Conservation (phyloP, 345 rosid species). For the Gossypioides kirkii region DNA sequence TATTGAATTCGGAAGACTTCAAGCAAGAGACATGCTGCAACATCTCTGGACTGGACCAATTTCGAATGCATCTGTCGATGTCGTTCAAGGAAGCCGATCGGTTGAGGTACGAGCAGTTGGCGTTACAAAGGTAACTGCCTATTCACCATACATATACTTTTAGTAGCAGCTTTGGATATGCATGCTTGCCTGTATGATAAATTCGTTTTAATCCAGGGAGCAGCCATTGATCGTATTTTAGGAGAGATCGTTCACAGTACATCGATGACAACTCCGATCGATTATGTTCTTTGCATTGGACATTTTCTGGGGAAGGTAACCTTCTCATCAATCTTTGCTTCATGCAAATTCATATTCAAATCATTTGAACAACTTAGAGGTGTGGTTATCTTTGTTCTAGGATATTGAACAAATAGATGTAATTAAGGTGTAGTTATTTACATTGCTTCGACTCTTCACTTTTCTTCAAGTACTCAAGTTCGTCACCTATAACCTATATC, state of each 20-base stretch:
- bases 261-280: slow-evolving; percentile 83
- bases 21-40: slow-evolving; percentile 97
- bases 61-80: slow-evolving; percentile 99
- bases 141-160: neutral
- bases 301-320: slow-evolving; percentile 97
- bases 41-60: slow-evolving; percentile 99
- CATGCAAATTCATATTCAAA: neutral
- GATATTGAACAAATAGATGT: neutral
- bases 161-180: slow-evolving; percentile 1
- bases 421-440: neutral
- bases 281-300: slow-evolving; percentile 88
- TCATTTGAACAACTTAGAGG: neutral
- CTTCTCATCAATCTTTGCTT: neutral
- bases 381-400: neutral
- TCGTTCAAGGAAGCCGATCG: slow-evolving; percentile 93
- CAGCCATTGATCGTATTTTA: slow-evolving; percentile 92
- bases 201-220: slow-evolving; percentile 50
- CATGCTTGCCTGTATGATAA: slow-evolving; percentile 12
- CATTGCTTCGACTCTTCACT: neutral
- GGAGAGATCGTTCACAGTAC: slow-evolving; percentile 97
- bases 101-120: slow-evolving; percentile 99
- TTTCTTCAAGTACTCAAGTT: neutral
- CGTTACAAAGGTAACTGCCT: slow-evolving; percentile 70
- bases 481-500: neutral
- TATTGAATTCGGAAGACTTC: slow-evolving; percentile 91